Base-by-base conservation (phyloP, 805 yeast species). In the Teunomyces gatunensis region DNA sequence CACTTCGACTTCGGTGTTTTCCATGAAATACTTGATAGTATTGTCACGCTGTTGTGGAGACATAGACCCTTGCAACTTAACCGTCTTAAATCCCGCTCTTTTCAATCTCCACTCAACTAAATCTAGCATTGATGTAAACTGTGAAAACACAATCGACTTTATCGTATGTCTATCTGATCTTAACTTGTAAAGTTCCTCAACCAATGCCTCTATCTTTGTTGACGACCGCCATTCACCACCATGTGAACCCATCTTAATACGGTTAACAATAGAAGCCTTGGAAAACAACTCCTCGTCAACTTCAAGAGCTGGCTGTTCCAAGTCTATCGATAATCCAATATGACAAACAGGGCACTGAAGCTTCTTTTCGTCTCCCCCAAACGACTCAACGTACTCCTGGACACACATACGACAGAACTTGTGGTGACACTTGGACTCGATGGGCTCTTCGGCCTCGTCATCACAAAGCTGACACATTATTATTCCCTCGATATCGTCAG, bases 361-460 rank as follows among this genome's bases (percentile, higher is more conserved):
- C 39, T 79, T 78, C 43, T 71, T 69, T 32, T 69, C 73, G 13
- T 69, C 75, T 3, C 94, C 95, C 36, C 78, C 79, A 59, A 75
- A 88, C 45, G 94, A 83, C 53, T 91, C 97, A 42, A 86, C 81
- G 60, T 94, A 94, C 65, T 95, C 99, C 48, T 79, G 82, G 48
- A 94, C 81, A 64, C 99, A 94, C 74, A 94, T 75, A 25, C 99
- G 79, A 63, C 99, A 94, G 62, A 94, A 94, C 52, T 80, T 80
- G 63, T 94, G 99, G 56, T 87, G 96, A 65, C 99, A 94, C 61
- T 86, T 88, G 2, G 96, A 86, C 64, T 87, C 91, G 41, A 94
- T 90, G 0, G 99, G 96, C 51, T 94, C 99, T 65, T 94, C 98
- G 0, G 98, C 97, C 66, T 91, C 97, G 61, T 94, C 99, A 55